Conservation (phyloP, 1,284 basidiomycete species). For the Papiliotrema fonsecae region DNA sequence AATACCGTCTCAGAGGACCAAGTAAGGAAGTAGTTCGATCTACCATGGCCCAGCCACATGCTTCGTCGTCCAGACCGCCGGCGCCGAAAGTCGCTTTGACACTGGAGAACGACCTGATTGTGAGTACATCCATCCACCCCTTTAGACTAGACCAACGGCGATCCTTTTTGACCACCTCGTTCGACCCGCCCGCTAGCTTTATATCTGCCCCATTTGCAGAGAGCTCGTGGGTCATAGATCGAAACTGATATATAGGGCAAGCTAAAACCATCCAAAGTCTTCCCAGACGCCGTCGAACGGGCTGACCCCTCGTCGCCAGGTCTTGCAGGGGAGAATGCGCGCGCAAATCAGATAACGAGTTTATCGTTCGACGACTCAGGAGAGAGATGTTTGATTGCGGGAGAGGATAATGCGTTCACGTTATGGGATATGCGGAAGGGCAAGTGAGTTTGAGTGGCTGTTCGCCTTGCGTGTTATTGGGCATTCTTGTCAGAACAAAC, state of each 20-base stretch:
- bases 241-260: not conserved
- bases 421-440: constrained; percentile 84
- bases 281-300: constrained; percentile 68
- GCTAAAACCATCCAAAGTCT: constrained; percentile 70
- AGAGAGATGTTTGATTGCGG: constrained; percentile 75
- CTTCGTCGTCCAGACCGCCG: constrained; percentile 4
- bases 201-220: too few species aligned
- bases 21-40: too few species aligned
- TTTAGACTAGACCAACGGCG: too few species aligned
- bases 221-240: too few species aligned
- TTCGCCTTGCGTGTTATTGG: too few species aligned
- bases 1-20: too few species aligned
- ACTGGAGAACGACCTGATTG: not conserved
- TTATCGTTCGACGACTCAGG: constrained; percentile 88
- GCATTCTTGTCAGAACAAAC: too few species aligned
- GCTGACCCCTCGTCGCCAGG: not conserved
- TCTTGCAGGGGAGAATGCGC: constrained; percentile 37
- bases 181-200: too few species aligned
- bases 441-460: constrained; percentile 80
- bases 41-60: not conserved
- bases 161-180: too few species aligned
- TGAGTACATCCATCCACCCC: too few species aligned
- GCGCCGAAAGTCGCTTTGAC: not conserved
- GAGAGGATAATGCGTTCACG: constrained; percentile 89
- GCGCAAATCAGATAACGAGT: constrained; percentile 61